Evolutionary conservation across 1,284 basidiomycete species (phyloP).

Genomic region (Ustilago loliicola): DNA sequence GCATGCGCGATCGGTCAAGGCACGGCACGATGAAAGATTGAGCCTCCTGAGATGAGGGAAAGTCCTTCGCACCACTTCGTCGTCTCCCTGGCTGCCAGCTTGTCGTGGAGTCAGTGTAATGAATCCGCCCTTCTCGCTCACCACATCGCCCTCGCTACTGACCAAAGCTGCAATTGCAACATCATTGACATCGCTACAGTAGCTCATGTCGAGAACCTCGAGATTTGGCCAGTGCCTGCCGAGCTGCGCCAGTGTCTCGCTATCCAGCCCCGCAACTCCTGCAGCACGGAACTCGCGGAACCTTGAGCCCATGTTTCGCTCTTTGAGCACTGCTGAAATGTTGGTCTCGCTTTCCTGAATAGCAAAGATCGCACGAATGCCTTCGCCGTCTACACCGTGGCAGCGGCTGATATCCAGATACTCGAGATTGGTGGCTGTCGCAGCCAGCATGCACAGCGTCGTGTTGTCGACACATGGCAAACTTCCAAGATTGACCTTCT

Average conservation of each 20-base stretch:
- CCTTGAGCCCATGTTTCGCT: slow-evolving; percentile 30
- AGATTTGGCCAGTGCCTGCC: slow-evolving; percentile 74
- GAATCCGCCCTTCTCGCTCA: slow-evolving; percentile 22
- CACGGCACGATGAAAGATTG: slow-evolving; percentile 80
- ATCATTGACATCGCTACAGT: slow-evolving; percentile 78
- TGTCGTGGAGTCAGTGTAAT: slow-evolving; percentile 50
- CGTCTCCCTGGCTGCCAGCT: slow-evolving; percentile 41
- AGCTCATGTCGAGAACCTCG: slow-evolving; percentile 84
- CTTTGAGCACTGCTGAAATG: slow-evolving; percentile 22
- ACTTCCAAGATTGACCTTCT: slow-evolving; percentile 78
- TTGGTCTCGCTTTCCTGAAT: slow-evolving; percentile 28
- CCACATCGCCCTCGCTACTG: slow-evolving; percentile 24
- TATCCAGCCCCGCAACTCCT: slow-evolving; percentile 77
- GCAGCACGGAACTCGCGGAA: slow-evolving; percentile 75
- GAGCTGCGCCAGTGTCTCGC: slow-evolving; percentile 74
- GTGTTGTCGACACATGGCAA: slow-evolving; percentile 79
- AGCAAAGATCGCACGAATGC: slow-evolving; percentile 71
- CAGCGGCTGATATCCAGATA: slow-evolving; percentile 83
- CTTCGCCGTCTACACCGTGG: slow-evolving; percentile 77
- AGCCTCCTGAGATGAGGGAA: slow-evolving; percentile 78
- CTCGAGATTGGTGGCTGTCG: slow-evolving; percentile 75
- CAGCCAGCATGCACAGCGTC: slow-evolving; percentile 79
- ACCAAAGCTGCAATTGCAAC: slow-evolving; percentile 81
- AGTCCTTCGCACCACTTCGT: slow-evolving; percentile 36
- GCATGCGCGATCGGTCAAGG: slow-evolving; percentile 81